These are phyloP conservation scores for Sporothrix curviconia DNA, from an alignment of 2,329 filamentous ascomycete species.

Conservation along the genomic window DNA sequence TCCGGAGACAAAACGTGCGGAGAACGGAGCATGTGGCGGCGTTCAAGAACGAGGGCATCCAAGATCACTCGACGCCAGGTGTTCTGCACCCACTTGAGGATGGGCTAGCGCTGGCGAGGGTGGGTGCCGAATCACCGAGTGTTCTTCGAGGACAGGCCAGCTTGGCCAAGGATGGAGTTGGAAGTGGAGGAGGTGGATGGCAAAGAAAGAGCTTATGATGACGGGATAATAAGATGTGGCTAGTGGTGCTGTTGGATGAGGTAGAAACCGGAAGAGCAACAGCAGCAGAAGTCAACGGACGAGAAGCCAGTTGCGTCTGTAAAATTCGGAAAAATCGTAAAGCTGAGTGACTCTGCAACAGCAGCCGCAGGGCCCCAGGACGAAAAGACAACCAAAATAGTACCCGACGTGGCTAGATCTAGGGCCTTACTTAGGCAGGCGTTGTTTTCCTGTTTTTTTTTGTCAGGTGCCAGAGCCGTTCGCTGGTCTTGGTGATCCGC, in stretches of 20 bases:
- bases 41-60: background rate
- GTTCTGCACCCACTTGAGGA: slow-evolving; percentile 5
- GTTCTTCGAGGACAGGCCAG: background rate
- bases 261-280: background rate
- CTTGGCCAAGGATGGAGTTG: background rate
- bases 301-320: background rate
- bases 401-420: too few relatives aligned
- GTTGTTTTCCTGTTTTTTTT: background rate
- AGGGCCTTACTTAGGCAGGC: background rate
- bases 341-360: background rate
- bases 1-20: background rate
- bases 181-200: background rate
- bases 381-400: too few relatives aligned
- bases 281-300: background rate
- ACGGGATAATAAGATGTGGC: slow-evolving; percentile 10
- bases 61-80: background rate
- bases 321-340: background rate
- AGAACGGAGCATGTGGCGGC: background rate
- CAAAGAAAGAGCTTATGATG: slow-evolving; percentile 1
- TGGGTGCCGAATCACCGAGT: slow-evolving; percentile 10
- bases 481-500: background rate
- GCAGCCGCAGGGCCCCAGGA: background rate
- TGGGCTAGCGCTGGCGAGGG: slow-evolving; percentile 5
- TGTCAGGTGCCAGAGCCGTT: background rate
- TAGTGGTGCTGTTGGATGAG: background rate